A percentile compares a stretch with the other conserved stretches of the same genome.
phyloP scores from a whole-genome alignment of 805 yeast genomes.

The Myxozyma sirexii region DNA sequence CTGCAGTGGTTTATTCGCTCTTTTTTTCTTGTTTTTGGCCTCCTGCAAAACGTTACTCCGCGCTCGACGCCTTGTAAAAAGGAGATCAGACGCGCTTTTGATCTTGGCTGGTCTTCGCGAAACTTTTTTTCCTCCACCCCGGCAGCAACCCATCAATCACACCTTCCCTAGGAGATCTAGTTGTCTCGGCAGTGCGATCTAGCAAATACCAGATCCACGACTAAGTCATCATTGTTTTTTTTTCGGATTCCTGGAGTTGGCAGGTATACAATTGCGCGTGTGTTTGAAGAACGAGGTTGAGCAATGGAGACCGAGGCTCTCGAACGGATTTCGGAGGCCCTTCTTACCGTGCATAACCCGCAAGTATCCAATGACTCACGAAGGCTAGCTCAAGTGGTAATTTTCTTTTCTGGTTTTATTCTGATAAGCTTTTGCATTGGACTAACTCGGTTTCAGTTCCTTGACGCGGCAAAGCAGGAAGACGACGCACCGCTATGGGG shows the following conservation, averaged over 20 bases:
- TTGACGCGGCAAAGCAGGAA: conserved; percentile 73
- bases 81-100: neutral
- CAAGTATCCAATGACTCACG: conserved; percentile 51
- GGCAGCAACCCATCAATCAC: neutral
- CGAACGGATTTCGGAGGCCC: conserved; percentile 73
- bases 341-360: conserved; percentile 72
- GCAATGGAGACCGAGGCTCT: conserved; percentile 42
- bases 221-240: no score
- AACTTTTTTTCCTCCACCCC: neutral
- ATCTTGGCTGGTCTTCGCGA: neutral
- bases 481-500: conserved; percentile 93
- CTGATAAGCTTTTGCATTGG: neutral
- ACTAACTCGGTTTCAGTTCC: conserved; percentile 48
- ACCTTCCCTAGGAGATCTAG: neutral
- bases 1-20: no score
- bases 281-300: neutral
- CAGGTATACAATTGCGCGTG: conserved; percentile 3
- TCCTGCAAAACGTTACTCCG: neutral
- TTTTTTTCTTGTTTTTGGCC: no score
- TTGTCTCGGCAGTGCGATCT: neutral
- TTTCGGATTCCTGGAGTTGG: neutral
- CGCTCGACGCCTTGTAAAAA: no score
- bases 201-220: no score
- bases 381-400: conserved; percentile 54
- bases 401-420: neutral